Conservation (phyloP, 164 flowering plant species). For the Brasenia schreberi region DNA sequence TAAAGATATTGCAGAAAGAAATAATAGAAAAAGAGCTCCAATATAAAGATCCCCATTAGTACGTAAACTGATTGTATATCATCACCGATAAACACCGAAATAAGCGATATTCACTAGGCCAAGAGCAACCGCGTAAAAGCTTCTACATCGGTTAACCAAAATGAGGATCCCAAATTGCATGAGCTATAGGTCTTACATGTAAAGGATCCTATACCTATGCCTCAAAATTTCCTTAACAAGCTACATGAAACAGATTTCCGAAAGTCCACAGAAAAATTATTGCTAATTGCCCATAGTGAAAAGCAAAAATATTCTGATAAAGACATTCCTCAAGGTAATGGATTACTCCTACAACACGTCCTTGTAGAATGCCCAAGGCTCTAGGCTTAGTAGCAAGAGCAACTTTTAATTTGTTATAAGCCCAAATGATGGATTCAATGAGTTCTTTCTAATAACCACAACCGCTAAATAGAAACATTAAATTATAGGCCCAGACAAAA, state of each 20-base stretch:
- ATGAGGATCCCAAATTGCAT: slow-evolving; percentile 2
- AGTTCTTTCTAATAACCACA: too few relatives aligned
- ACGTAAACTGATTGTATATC: neutral
- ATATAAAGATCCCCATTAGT: neutral
- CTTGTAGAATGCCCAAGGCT: too few relatives aligned
- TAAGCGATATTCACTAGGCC: neutral
- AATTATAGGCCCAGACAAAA: slow-evolving; percentile 3
- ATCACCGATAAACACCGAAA: neutral
- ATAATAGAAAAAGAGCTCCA: slow-evolving; percentile 1
- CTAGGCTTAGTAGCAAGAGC: too few relatives aligned
- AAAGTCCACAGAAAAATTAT: slow-evolving; percentile 1
- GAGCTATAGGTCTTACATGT: slow-evolving; percentile 4
- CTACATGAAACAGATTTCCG: slow-evolving; percentile 1
- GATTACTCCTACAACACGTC: too few relatives aligned
- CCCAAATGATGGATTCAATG: too few relatives aligned
- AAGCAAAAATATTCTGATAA: too few relatives aligned
- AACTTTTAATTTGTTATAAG: too few relatives aligned
- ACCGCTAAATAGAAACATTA: too few relatives aligned
- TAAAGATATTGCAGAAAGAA: slow-evolving; percentile 1
- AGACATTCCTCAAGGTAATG: too few relatives aligned
- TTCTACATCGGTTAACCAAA: slow-evolving; percentile 1
- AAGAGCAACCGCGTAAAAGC: neutral
- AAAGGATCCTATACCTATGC: slow-evolving; percentile 3
- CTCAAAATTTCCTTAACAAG: slow-evolving; percentile 7
- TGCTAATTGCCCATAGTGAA: too few relatives aligned